Percentiles rank a stretch among this genome's conserved stretches.
phyloP scores from a whole-genome alignment of 1,284 basidiomycete genomes.

The Melampsora americana region DNA sequence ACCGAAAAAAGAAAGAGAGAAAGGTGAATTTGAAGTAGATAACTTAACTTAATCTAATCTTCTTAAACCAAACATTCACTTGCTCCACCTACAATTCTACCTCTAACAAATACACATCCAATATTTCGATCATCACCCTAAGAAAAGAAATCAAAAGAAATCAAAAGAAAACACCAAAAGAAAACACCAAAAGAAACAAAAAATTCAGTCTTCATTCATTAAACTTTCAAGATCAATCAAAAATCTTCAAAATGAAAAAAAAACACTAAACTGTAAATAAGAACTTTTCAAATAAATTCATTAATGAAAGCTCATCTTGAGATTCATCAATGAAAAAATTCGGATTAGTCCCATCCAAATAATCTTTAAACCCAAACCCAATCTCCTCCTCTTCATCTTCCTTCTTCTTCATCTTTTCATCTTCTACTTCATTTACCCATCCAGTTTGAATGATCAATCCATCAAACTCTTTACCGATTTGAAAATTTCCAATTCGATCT shows the following conservation, averaged over 20 bases:
- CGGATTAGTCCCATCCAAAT: constrained; percentile 11
- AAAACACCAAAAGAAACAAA: neutral
- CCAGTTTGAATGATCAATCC: constrained; percentile 69
- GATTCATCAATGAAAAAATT: constrained; percentile 46
- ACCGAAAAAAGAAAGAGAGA: too few relatives aligned
- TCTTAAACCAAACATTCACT: constrained; percentile 38
- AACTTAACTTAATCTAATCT: neutral
- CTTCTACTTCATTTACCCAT: constrained; percentile 66
- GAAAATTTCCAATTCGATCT: constrained; percentile 72
- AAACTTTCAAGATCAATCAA: constrained; percentile 67
- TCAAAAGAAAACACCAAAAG: neutral
- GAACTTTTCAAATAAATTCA: constrained; percentile 51
- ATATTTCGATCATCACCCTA: constrained; percentile 77
- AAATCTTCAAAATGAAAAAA: constrained; percentile 47
- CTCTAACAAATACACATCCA: constrained; percentile 76
- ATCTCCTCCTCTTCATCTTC: constrained; percentile 45
- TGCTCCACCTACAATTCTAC: constrained; percentile 69
- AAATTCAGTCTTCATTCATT: constrained; percentile 55
- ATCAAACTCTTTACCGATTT: constrained; percentile 81
- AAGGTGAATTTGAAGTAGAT: neutral
- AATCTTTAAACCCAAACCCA: constrained; percentile 8
- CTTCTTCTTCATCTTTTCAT: constrained; percentile 44
- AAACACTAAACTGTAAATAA: constrained; percentile 50
- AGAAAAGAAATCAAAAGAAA: neutral
- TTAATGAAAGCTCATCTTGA: constrained; percentile 58